A percentile compares a stretch with the other conserved stretches of the same genome.
phyloP scores from a whole-genome alignment of 306 rosid genomes.

The Argentina anserina region DNA sequence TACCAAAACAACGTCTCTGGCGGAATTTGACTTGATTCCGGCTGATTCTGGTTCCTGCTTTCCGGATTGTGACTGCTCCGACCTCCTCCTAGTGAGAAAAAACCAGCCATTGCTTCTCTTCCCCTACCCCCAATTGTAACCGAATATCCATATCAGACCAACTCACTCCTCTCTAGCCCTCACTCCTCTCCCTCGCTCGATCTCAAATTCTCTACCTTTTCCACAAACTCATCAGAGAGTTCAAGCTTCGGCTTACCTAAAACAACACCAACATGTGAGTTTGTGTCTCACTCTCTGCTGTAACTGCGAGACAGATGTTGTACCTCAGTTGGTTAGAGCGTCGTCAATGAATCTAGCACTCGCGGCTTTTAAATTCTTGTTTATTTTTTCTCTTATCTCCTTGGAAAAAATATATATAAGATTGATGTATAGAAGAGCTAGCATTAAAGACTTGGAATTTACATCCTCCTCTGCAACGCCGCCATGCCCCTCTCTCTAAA shows the following conservation, averaged over 20 bases:
- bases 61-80: conserved; percentile 20
- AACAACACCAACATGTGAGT: background rate
- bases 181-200: conserved; percentile 6
- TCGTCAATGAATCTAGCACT: background rate
- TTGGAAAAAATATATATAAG: too few relatives aligned
- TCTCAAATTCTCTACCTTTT: background rate
- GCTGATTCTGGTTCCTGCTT: conserved; percentile 6
- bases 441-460: conserved; percentile 5
- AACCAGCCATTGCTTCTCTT: conserved; percentile 69
- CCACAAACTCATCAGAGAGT: background rate
- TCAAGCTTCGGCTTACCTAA: background rate
- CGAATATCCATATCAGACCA: conserved; percentile 72
- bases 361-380: background rate
- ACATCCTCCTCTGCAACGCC: conserved; percentile 11
- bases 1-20: conserved; percentile 60
- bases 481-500: conserved; percentile 22
- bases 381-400: background rate
- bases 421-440: too few relatives aligned
- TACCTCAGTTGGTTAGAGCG: background rate
- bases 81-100: conserved; percentile 68
- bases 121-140: conserved; percentile 41
- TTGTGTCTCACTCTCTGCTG: background rate
- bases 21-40: conserved; percentile 23
- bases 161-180: conserved; percentile 14
- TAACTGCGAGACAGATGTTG: conserved; percentile 3